Percentiles rank a stretch among this genome's conserved stretches.
phyloP scores from a whole-genome alignment of 345 rosid species.

The Xanthoceras sorbifolium region DNA sequence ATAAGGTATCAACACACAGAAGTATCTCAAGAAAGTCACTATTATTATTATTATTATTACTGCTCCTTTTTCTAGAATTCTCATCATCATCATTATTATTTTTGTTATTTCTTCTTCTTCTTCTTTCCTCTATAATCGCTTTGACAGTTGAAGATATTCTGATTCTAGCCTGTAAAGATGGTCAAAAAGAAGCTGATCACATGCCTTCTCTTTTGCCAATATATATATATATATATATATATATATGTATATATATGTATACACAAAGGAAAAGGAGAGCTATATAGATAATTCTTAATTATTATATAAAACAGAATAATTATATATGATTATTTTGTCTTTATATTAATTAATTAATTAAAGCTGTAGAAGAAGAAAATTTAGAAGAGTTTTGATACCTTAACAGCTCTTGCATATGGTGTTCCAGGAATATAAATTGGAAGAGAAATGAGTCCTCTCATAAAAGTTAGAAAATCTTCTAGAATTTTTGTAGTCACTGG shows the following conservation, averaged over 20 bases:
- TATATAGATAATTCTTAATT: neutral
- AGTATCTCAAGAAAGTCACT: constrained; percentile 49
- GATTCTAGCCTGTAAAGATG: constrained; percentile 58
- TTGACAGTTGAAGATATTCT: constrained; percentile 54
- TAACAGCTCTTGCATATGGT: constrained; percentile 63
- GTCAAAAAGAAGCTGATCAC: constrained; percentile 35
- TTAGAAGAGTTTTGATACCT: too few relatives aligned
- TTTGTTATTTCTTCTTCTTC: constrained; percentile 1
- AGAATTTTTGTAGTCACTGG: constrained; percentile 46
- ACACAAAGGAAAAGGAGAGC: neutral
- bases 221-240: neutral
- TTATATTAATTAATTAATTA: neutral
- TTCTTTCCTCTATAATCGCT: constrained; percentile 51
- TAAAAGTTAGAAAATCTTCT: constrained; percentile 51
- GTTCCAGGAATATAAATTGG: constrained; percentile 60
- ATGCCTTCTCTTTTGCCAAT: constrained; percentile 39
- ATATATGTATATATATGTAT: neutral
- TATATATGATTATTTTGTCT: neutral
- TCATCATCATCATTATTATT: neutral
- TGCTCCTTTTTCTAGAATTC: constrained; percentile 11
- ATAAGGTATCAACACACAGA: constrained; percentile 46
- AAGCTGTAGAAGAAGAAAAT: neutral
- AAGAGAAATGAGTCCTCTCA: constrained; percentile 59
- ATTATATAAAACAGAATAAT: neutral
- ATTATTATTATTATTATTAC: neutral